Conservation (phyloP, 148 eudicot genomes). For the Pharnaceum exiguum region DNA sequence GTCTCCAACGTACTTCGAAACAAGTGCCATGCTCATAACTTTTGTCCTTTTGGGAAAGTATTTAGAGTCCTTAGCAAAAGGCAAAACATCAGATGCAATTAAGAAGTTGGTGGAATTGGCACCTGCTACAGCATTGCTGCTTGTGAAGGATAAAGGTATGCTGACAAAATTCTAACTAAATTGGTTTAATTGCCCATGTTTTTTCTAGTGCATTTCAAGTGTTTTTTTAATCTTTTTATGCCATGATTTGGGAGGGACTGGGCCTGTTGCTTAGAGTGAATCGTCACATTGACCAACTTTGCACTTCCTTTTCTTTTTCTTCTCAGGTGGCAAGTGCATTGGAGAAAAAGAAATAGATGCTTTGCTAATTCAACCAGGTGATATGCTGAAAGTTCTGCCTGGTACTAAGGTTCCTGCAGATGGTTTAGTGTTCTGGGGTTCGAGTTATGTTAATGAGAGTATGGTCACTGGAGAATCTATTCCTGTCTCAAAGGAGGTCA, state of each 20-base stretch:
- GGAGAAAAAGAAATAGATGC: conserved; percentile 91
- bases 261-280: neutral
- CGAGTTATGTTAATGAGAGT: conserved; percentile 91
- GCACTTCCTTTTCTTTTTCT: conserved; percentile 6
- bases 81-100: conserved; percentile 93
- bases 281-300: neutral
- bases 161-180: neutral
- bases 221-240: too few relatives aligned
- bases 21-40: conserved; percentile 94
- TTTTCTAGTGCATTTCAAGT: too few relatives aligned
- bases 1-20: conserved; percentile 94
- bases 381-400: conserved; percentile 79
- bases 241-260: too few relatives aligned
- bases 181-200: too few relatives aligned
- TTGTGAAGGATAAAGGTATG: conserved; percentile 74
- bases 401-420: conserved; percentile 91
- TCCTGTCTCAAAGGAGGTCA: conserved; percentile 69
- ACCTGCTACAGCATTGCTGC: conserved; percentile 86
- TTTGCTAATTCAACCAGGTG: conserved; percentile 90
- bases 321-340: conserved; percentile 62
- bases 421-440: conserved; percentile 86
- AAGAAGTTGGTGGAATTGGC: conserved; percentile 90
- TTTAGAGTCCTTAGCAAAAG: conserved; percentile 87
- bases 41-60: conserved; percentile 93
- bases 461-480: conserved; percentile 98